Conservation (phyloP, 345 rosid genomes). For the Psidium friedrichsthalianum region DNA sequence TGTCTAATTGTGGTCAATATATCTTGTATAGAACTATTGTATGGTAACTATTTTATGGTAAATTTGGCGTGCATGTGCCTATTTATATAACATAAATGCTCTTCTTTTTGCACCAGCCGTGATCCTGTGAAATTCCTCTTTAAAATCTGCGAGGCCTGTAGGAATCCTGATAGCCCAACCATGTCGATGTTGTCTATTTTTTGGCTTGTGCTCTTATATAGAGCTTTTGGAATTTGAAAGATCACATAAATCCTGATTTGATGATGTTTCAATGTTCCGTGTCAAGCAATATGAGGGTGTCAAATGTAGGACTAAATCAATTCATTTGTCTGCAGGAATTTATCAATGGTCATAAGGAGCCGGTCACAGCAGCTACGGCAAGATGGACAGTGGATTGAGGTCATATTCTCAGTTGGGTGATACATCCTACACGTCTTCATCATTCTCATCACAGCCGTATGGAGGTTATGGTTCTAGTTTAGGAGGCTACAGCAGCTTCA, state of each 20-base stretch:
- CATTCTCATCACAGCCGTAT: constrained; percentile 15
- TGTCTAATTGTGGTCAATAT: neutral
- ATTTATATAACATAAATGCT: neutral
- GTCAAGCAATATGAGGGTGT: neutral
- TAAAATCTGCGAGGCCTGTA: neutral
- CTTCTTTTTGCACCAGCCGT: neutral
- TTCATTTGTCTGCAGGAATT: constrained; percentile 25
- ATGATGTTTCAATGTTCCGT: neutral
- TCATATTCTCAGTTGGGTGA: constrained; percentile 22
- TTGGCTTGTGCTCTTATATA: neutral
- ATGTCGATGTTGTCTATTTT: neutral
- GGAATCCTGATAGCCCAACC: neutral
- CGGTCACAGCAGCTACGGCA: constrained; percentile 19
- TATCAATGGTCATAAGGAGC: constrained; percentile 26
- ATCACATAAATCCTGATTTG: neutral
- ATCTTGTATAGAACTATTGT: neutral
- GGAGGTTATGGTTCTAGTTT: constrained; percentile 24
- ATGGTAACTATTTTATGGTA: neutral
- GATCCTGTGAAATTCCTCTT: neutral
- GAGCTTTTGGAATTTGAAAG: neutral
- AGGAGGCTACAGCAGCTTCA: constrained; percentile 25
- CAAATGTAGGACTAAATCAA: neutral
- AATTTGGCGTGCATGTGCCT: neutral
- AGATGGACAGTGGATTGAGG: constrained; percentile 21
- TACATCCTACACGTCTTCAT: constrained; percentile 10